Conservation (phyloP, 129 eudicot genomes). For the Flaveria robusta region DNA sequence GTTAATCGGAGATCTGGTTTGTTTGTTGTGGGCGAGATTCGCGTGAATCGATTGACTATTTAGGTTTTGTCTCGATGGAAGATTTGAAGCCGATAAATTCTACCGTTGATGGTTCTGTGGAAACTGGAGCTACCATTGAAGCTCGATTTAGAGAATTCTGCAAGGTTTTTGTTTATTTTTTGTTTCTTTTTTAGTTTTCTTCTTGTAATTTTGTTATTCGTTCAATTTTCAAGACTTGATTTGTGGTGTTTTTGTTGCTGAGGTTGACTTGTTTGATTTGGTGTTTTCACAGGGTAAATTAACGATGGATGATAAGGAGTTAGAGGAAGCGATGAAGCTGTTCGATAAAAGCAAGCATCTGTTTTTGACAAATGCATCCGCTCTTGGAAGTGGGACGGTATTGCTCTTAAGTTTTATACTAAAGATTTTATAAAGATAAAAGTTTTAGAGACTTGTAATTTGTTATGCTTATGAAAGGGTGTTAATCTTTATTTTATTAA, state of each 20-base stretch:
- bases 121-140: slow-evolving; percentile 45
- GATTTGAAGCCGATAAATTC: slow-evolving; percentile 40
- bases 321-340: slow-evolving; percentile 58
- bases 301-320: slow-evolving; percentile 46
- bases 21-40: slow-evolving; percentile 23
- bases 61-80: slow-evolving; percentile 41
- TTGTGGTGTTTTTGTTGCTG: neutral
- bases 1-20: slow-evolving; percentile 25
- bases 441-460: slow-evolving; percentile 1
- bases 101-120: slow-evolving; percentile 22
- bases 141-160: slow-evolving; percentile 71
- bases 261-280: slow-evolving; percentile 9
- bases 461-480: neutral
- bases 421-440: neutral
- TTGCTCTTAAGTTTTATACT: neutral
- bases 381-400: slow-evolving; percentile 72
- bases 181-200: neutral
- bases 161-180: slow-evolving; percentile 55
- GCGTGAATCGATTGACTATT: slow-evolving; percentile 18
- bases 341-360: slow-evolving; percentile 61
- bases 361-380: slow-evolving; percentile 52
- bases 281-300: slow-evolving; percentile 51
- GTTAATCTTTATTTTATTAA: neutral
- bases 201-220: neutral
- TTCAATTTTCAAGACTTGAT: neutral